These are phyloP conservation scores for Plasmodium berghei DNA, from an alignment of 169 alveolate species.

Conservation along the genomic window DNA sequence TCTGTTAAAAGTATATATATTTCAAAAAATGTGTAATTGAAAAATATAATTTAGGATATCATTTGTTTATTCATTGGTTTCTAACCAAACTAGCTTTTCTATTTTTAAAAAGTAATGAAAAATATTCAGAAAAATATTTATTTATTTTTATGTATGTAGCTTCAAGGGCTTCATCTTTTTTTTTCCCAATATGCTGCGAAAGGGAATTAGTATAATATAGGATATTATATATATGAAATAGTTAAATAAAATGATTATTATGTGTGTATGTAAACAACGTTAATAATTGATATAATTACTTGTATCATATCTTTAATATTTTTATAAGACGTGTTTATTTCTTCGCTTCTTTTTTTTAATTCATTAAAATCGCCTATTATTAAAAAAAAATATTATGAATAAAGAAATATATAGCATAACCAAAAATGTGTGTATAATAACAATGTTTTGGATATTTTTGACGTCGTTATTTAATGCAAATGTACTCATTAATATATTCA, in stretches of 20 bases:
- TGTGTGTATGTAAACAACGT: neutral
- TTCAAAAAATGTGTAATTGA: neutral
- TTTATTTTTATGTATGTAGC: constrained; percentile 73
- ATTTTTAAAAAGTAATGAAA: constrained; percentile 70
- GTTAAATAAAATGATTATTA: neutral
- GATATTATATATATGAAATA: neutral
- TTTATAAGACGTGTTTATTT: constrained; percentile 41
- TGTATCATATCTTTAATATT: constrained; percentile 76
- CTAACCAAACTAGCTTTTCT: constrained; percentile 73
- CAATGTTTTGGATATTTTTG: too few species aligned
- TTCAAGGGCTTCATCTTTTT: constrained; percentile 75
- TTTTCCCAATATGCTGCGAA: constrained; percentile 72
- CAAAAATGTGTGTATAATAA: neutral
- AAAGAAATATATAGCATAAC: neutral
- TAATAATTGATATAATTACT: constrained; percentile 10
- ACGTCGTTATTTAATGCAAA: neutral
- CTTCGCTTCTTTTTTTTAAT: constrained; percentile 63
- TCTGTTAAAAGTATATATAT: constrained; percentile 10
- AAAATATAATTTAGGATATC: neutral
- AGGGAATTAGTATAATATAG: constrained; percentile 9
- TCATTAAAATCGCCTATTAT: constrained; percentile 68
- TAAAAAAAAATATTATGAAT: constrained; percentile 1
- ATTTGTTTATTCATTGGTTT: neutral
- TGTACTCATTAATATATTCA: constrained; percentile 64
- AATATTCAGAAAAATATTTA: constrained; percentile 72